Percentiles rank a stretch among this genome's conserved stretches.
Evolutionary conservation across 2,329 filamentous ascomycete species (phyloP).

Genomic region (Penicillium sp.): DNA sequence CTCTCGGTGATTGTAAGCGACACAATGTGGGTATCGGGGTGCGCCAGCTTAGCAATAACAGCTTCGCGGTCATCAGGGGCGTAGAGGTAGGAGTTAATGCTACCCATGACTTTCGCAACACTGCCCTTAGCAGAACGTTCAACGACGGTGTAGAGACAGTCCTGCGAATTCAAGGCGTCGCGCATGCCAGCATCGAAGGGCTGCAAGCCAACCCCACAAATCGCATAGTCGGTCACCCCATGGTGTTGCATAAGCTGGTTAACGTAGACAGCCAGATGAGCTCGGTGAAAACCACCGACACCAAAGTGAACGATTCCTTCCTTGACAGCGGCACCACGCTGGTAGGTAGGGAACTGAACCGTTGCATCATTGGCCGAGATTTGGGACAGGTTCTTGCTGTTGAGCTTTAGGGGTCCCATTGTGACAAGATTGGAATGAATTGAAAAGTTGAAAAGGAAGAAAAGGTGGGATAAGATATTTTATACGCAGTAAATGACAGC

Average conservation of each 20-base stretch:
- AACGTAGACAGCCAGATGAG: constrained; percentile 51
- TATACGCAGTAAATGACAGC: not conserved
- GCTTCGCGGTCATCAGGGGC: constrained; percentile 50
- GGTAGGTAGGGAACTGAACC: constrained; percentile 43
- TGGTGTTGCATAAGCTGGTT: constrained; percentile 48
- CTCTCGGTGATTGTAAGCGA: constrained; percentile 54
- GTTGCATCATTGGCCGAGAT: constrained; percentile 28
- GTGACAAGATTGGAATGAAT: constrained; percentile 11
- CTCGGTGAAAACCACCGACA: constrained; percentile 53
- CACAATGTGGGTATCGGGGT: constrained; percentile 52
- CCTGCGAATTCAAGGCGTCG: constrained; percentile 47
- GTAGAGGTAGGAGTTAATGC: constrained; percentile 51
- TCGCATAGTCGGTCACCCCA: constrained; percentile 45
- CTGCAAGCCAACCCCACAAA: constrained; percentile 50
- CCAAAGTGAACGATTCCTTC: constrained; percentile 54
- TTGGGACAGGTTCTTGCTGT: constrained; percentile 36
- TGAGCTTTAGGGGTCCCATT: constrained; percentile 39
- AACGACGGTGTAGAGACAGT: constrained; percentile 51
- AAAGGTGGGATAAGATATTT: not conserved
- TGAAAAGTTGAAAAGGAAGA: not conserved
- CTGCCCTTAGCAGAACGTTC: constrained; percentile 52
- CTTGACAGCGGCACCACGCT: constrained; percentile 43
- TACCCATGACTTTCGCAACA: constrained; percentile 47
- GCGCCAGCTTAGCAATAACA: constrained; percentile 52
- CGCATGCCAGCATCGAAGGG: constrained; percentile 51